Evolutionary conservation across 495 filamentous ascomycete species (phyloP).

Genomic region (Talaromyces proteolyticus): DNA sequence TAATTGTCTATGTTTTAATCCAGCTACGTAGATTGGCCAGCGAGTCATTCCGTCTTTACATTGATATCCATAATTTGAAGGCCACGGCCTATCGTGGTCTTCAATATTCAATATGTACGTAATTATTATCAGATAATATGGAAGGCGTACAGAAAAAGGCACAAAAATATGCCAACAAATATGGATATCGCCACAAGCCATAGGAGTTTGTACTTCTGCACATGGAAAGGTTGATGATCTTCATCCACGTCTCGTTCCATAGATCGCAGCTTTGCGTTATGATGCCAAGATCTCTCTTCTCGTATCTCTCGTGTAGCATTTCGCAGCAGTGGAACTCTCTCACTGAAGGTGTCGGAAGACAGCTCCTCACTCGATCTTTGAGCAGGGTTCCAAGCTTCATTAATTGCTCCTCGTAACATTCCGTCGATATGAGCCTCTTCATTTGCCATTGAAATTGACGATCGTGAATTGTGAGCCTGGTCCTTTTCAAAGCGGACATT

Average conservation of each 20-base stretch:
- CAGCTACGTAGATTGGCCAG: too few relatives aligned
- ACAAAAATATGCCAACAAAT: constrained; percentile 24
- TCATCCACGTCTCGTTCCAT: not conserved
- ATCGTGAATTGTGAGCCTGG: not conserved
- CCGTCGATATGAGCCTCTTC: not conserved
- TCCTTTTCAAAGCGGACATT: not conserved
- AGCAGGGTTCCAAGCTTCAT: not conserved
- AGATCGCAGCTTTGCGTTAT: not conserved
- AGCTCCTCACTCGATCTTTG: not conserved
- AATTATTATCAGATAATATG: constrained; percentile 21
- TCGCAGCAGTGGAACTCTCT: not conserved
- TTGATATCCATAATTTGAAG: constrained; percentile 9
- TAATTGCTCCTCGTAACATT: not conserved
- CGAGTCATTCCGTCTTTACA: too few relatives aligned
- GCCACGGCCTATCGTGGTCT: constrained; percentile 11
- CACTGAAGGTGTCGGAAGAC: not conserved
- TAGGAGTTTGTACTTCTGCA: constrained; percentile 27
- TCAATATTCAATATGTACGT: constrained; percentile 9
- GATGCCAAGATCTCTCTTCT: not conserved
- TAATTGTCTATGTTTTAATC: too few relatives aligned
- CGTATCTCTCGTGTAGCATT: not conserved
- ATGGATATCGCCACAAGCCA: constrained; percentile 22
- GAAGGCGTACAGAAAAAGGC: constrained; percentile 27
- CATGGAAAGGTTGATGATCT: not conserved
- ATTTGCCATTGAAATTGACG: not conserved